Evolutionary conservation across 1,139 yeast genomes (phyloP).

Genomic region (Yamadazyma siamensis): DNA sequence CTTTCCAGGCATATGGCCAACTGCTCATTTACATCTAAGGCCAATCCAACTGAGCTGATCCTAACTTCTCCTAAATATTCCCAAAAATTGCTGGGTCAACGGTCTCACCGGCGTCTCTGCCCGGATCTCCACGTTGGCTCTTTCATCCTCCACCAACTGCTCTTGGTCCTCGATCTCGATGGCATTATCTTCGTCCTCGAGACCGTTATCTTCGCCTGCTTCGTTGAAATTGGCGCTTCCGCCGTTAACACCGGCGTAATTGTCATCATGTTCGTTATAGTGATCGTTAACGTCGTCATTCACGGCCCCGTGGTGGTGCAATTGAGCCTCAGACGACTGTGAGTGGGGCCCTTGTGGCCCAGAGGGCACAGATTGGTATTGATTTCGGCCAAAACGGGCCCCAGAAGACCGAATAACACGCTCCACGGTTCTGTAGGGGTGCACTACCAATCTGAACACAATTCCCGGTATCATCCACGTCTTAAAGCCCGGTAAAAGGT

Average conservation of each 20-base stretch:
- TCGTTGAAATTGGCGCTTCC: slow-evolving; percentile 12
- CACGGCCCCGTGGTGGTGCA: too few species aligned
- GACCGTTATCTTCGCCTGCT: slow-evolving; percentile 16
- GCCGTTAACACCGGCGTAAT: too few species aligned
- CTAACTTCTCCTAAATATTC: slow-evolving; percentile 52
- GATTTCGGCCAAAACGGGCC: too few species aligned
- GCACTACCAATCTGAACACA: slow-evolving; percentile 21
- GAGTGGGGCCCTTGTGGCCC: not conserved
- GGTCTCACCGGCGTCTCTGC: slow-evolving; percentile 60
- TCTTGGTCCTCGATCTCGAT: slow-evolving; percentile 9
- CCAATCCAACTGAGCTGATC: too few species aligned
- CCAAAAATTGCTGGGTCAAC: slow-evolving; percentile 54
- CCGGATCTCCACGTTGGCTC: slow-evolving; percentile 26
- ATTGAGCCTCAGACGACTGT: too few species aligned
- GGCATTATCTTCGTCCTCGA: too few species aligned
- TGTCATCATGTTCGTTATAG: slow-evolving; percentile 4
- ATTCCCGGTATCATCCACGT: slow-evolving; percentile 46
- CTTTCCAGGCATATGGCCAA: too few species aligned
- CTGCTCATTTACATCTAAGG: too few species aligned
- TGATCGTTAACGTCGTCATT: not conserved
- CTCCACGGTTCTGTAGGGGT: slow-evolving; percentile 17
- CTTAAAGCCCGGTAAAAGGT: slow-evolving; percentile 58
- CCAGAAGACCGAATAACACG: slow-evolving; percentile 4
- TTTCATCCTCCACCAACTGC: slow-evolving; percentile 24
- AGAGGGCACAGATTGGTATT: slow-evolving; percentile 12